Base-by-base conservation (phyloP, 2,329 filamentous ascomycete species). In the Fusarium sp. region DNA sequence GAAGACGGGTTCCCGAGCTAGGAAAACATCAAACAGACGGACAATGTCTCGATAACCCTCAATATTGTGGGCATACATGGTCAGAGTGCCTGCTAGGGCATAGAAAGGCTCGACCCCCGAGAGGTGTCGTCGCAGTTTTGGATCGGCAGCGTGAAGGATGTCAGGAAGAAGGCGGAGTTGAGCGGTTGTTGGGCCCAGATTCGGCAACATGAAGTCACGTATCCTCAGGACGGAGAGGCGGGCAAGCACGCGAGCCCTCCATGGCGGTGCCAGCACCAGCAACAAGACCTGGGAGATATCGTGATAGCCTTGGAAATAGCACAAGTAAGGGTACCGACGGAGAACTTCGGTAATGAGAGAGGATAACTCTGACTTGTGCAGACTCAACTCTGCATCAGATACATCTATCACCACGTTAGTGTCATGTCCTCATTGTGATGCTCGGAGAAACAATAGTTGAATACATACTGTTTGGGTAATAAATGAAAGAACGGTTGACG, bases 291-390 rank as follows among this genome's bases (percentile, higher is more conserved):
- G 97, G 77, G 94, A 97, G 79, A 99, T 98, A 85, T 99, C 97
- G 83, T 99, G 97, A 82, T 97, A 99, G 81, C 97, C 97, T 85
- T 99, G 97, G 83, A 99, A 99, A 85, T 99, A 99, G 86, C 92
- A 95, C 38, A 99, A 90, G 81, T 92, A 92, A 17, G 95, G 95
- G 78, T 97, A 89, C 37, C 90, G 90, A 63, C 97, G 92, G 54
- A 99, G 89, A 15, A 97, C 91, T 73, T 93, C 89, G 61, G 90
- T 90, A 78, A 99, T 98, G 60, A 99, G 87, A 72, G 90, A 85
- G 9, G 92, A 96, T 2, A 99, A 89, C 79, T 97, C 91, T 64
- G 87, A 81, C 80, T 97, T 98, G 80, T 93, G 92, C 50, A 82
- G 82, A 56, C 90, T 87, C 66, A 97, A 88, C 75, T 96, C 91